Base-by-base conservation (phyloP, 73 alveolate genomes). In the Symbiodinium natans region DNA sequence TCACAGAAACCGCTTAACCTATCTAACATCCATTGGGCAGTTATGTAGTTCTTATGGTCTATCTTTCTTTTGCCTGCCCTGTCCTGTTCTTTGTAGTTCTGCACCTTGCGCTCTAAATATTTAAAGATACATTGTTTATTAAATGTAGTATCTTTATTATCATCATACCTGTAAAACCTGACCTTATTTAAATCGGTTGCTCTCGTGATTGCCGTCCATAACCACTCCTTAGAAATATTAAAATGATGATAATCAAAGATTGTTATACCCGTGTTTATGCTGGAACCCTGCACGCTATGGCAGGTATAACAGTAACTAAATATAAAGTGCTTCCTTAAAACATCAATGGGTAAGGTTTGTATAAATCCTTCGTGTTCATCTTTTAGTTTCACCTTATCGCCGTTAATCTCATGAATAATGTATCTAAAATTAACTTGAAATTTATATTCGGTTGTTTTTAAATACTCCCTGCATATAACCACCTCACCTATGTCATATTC, bases 351-450 rank as follows among this genome's bases (percentile, higher is more conserved):
- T 15, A 84, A 7, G 4, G 43, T 8, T 84, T 84, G 93, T 1
- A 5, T 21, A 8, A 9, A 27, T 31, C 15, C 15, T 1, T 23
- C 21, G 11, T 43, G 34, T 19, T 42, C 48, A 84, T 84, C 39
- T 5, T 29, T 43, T 19, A 84, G 25, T 0, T 21, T 29, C n/a
- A 84, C 19, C 31, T 1, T 9, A 11, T 15, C 77, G 15, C 38
- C 48, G 2, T 11, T 31, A 43, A 42, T 43, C 19, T 46, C 17
- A 0, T 25, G 39, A 29, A 43, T 84, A 13, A 42, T 36, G 29
- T 84, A 84, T n/a, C 31, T n/a, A 46, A 84, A 39, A 43, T 84
- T 84, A 8, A 84, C 93, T 8, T 84, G 27, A 31, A 84, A 84
- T 9, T 42, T 42, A 7, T 23, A 8, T 1, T n/a, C 29, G 3